Conservation (phyloP, 257 asterid species). For the Mitragyna speciosa region DNA sequence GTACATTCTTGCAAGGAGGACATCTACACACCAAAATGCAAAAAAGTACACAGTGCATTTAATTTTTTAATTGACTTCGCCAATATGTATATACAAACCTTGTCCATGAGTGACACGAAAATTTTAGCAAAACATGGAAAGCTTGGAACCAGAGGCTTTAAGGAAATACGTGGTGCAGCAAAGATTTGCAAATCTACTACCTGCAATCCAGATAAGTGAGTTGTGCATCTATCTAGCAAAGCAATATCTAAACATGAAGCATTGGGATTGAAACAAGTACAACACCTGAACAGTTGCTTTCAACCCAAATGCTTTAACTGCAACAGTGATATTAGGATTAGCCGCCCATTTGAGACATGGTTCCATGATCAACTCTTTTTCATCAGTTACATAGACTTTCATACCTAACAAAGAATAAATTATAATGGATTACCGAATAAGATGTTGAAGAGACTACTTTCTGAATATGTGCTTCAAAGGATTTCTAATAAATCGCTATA, state of each 20-base stretch:
- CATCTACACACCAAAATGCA: background rate
- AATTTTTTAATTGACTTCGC: background rate
- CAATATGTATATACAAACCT: conserved; percentile 50
- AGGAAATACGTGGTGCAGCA: conserved; percentile 93
- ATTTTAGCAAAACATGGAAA: conserved; percentile 94
- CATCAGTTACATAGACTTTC: conserved; percentile 62
- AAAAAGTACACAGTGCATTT: background rate
- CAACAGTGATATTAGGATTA: conserved; percentile 77
- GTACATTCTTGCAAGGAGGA: background rate
- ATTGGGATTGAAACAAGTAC: conserved; percentile 11
- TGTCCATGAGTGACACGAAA: conserved; percentile 78
- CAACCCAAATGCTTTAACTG: conserved; percentile 77
- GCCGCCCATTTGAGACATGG: conserved; percentile 98
- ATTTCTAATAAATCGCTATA: background rate
- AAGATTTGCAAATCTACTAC: conserved; percentile 89
- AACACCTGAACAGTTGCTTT: conserved; percentile 89
- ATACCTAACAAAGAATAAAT: conserved; percentile 41
- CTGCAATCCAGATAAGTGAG: conserved; percentile 39
- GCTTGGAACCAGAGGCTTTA: conserved; percentile 97
- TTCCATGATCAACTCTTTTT: conserved; percentile 97
- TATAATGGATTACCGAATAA: background rate
- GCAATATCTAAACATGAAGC: background rate
- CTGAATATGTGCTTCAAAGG: background rate
- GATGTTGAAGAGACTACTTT: background rate
- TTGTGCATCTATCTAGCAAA: conserved; percentile 4